phyloP scores from a whole-genome alignment of 768 basidiomycete species.

The Leucosporidium yakuticum region DNA sequence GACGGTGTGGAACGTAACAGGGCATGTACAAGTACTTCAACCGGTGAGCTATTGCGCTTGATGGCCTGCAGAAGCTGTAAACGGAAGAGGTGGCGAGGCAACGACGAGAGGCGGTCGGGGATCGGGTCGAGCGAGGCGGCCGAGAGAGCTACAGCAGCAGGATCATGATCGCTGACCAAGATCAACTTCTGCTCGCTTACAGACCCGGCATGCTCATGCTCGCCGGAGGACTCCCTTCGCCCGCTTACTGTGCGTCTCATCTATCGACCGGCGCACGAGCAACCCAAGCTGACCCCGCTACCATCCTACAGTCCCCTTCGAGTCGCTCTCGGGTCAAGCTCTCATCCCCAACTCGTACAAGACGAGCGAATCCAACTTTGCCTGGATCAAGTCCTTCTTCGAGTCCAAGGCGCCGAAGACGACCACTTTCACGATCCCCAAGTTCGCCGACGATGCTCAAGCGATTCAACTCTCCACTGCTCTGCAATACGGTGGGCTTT shows the following conservation, averaged over 20 bases:
- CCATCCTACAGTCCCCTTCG: conserved; percentile 51
- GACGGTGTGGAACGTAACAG: not conserved
- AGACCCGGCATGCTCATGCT: conserved; percentile 50
- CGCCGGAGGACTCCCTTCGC: conserved; percentile 69
- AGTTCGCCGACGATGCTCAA: conserved; percentile 49
- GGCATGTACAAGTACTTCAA: conserved; percentile 30
- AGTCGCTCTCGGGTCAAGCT: conserved; percentile 55
- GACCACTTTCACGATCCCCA: conserved; percentile 54
- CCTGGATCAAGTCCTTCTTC: conserved; percentile 54
- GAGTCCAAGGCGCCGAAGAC: conserved; percentile 46
- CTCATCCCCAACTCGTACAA: conserved; percentile 52
- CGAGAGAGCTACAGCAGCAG: no score
- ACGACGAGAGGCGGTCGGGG: no score
- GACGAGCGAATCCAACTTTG: conserved; percentile 39
- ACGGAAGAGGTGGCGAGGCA: not conserved
- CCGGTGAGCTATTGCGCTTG: not conserved
- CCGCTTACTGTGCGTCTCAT: conserved; percentile 50
- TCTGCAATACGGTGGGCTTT: conserved; percentile 60
- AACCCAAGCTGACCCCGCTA: not conserved
- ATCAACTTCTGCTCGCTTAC: not conserved
- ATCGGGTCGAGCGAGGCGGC: no score
- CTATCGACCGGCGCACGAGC: no score
- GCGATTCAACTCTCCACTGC: conserved; percentile 56
- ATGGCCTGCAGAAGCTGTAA: not conserved
- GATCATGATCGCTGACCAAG: no score